Conservation (phyloP, 2,329 filamentous ascomycete species). For the Laburnicola sp. region DNA sequence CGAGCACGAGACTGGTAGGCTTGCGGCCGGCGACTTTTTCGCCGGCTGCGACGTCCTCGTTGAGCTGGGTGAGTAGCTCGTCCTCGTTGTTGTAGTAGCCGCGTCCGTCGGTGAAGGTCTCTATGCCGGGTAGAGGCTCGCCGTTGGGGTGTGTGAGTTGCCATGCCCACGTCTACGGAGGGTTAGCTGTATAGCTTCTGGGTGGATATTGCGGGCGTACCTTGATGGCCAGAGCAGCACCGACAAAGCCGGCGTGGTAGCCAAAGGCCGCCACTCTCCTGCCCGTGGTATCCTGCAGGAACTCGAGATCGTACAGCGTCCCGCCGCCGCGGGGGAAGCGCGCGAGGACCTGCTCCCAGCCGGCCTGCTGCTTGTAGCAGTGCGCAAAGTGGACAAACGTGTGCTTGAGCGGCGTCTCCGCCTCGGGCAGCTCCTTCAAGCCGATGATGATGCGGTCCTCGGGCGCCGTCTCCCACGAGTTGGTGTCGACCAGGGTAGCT, state of each 20-base stretch:
- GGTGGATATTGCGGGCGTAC: constrained; percentile 15
- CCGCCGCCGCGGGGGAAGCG: constrained; percentile 77
- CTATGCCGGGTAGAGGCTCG: constrained; percentile 67
- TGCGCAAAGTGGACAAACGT: constrained; percentile 49
- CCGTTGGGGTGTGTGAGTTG: constrained; percentile 72
- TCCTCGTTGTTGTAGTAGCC: constrained; percentile 73
- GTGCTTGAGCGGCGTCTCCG: constrained; percentile 44
- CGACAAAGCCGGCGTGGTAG: constrained; percentile 52
- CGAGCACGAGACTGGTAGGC: constrained; percentile 81
- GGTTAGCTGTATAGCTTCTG: constrained; percentile 9
- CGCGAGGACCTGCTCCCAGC: constrained; percentile 76
- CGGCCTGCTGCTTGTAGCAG: constrained; percentile 49
- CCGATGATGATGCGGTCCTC: constrained; percentile 48
- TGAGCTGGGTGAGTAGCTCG: constrained; percentile 72
- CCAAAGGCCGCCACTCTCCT: constrained; percentile 73
- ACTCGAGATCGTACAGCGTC: constrained; percentile 83
- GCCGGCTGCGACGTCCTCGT: constrained; percentile 68
- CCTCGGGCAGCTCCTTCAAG: constrained; percentile 48
- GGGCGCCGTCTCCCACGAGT: constrained; percentile 45
- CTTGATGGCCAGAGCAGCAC: constrained; percentile 52
- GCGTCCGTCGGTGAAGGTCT: constrained; percentile 52
- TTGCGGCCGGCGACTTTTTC: constrained; percentile 67
- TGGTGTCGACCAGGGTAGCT: constrained; percentile 43
- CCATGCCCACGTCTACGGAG: constrained; percentile 73
- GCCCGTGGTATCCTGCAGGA: constrained; percentile 73